Evolutionary conservation across 1,284 basidiomycete genomes (phyloP).

Genomic region (Microbotryum violaceum): DNA sequence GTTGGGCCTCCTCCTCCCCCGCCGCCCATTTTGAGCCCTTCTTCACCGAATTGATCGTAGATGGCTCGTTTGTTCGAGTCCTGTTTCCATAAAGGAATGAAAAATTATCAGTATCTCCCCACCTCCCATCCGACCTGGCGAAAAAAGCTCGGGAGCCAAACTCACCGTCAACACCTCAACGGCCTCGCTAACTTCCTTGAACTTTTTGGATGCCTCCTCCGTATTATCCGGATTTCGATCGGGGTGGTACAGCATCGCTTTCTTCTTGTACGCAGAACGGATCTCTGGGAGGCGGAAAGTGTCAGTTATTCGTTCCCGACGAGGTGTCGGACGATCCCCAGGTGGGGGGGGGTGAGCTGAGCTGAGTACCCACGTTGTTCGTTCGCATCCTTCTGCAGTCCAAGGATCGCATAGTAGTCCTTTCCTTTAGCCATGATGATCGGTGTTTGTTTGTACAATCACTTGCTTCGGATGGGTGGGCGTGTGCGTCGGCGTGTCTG

Average conservation of each 20-base stretch:
- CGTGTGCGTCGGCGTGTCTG: not conserved
- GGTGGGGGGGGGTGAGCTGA: no score
- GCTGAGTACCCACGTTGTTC: conserved; percentile 44
- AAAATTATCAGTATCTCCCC: no score
- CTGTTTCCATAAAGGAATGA: no score
- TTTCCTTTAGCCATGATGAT: conserved; percentile 43
- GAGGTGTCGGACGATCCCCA: not conserved
- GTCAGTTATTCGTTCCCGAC: not conserved
- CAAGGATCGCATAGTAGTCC: conserved; percentile 77
- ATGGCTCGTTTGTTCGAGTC: conserved; percentile 70
- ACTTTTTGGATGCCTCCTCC: conserved; percentile 78
- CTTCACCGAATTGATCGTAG: conserved; percentile 94
- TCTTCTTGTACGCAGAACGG: no score
- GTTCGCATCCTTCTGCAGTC: conserved; percentile 60
- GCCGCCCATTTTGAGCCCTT: conserved; percentile 67
- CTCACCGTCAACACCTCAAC: conserved; percentile 91
- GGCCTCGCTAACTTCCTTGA: conserved; percentile 90
- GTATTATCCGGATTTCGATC: conserved; percentile 73
- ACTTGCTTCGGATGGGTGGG: not conserved
- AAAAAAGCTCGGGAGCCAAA: conserved; percentile 19
- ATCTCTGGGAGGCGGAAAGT: no score
- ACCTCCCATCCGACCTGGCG: no score
- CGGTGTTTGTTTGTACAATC: not conserved
- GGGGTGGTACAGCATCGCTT: conserved; percentile 72
- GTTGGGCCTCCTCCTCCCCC: conserved; percentile 43